Conservation (phyloP, 139 green algal genomes). For the Tetratostichococcus sp. region DNA sequence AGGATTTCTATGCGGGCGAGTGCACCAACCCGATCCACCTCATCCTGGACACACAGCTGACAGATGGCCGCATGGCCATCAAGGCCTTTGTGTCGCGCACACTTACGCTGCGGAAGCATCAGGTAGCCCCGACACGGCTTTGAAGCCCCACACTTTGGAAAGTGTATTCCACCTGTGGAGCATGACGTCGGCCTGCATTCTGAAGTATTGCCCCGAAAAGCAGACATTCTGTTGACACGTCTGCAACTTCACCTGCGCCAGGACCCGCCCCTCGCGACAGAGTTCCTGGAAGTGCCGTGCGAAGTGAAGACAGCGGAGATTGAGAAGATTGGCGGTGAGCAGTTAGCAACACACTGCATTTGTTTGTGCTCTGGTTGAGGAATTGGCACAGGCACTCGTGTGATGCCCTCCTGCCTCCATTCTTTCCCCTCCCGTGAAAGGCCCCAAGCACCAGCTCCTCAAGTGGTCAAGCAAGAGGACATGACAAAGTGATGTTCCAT, state of each 20-base stretch:
- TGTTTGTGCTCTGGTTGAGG: too few relatives aligned
- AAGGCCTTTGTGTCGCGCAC: slow-evolving; percentile 66
- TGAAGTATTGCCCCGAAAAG: too few relatives aligned
- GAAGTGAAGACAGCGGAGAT: slow-evolving; percentile 69
- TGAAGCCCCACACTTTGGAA: too few relatives aligned
- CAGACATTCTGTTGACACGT: too few relatives aligned
- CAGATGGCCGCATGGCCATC: slow-evolving; percentile 46
- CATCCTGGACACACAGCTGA: slow-evolving; percentile 77
- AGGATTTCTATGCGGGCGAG: slow-evolving; percentile 85
- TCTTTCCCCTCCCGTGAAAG: too few relatives aligned
- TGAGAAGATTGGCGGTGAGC: slow-evolving; percentile 68
- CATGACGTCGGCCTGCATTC: not conserved
- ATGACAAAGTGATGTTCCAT: not conserved
- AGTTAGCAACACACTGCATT: too few relatives aligned
- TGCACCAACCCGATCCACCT: slow-evolving; percentile 71
- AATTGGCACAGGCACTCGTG: too few relatives aligned
- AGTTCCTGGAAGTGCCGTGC: slow-evolving; percentile 86
- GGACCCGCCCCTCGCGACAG: slow-evolving; percentile 57
- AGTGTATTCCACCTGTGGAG: too few relatives aligned
- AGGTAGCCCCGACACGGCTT: too few relatives aligned
- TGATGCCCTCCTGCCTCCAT: too few relatives aligned
- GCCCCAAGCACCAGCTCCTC: too few relatives aligned
- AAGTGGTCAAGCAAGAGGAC: too few relatives aligned
- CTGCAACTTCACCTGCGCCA: not conserved
- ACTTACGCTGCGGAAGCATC: slow-evolving; percentile 51